These are phyloP conservation scores for Paraphoma chrysanthemicola DNA, from an alignment of 2,329 filamentous ascomycete species.

Conservation along the genomic window DNA sequence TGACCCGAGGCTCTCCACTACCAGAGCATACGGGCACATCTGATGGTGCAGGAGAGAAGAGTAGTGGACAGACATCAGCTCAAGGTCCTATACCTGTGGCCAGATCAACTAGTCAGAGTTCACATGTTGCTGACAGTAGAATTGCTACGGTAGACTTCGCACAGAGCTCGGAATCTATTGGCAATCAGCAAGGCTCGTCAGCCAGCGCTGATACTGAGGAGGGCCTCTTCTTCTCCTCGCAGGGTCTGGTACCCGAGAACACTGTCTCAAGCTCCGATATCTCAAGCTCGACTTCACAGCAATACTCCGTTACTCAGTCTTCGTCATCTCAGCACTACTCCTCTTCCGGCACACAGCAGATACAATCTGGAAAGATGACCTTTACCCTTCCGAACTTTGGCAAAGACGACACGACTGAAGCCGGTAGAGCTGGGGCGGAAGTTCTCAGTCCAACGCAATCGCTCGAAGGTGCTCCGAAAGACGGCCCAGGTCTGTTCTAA, in stretches of 20 bases:
- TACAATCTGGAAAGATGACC: slow-evolving; percentile 20
- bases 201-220: neutral
- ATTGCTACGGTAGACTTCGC: slow-evolving; percentile 3
- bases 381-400: slow-evolving; percentile 29
- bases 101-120: neutral
- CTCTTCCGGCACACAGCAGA: slow-evolving; percentile 7
- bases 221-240: slow-evolving; percentile 1
- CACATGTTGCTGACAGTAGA: neutral
- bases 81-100: neutral
- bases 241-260: neutral
- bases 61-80: slow-evolving; percentile 1
- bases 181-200: neutral
- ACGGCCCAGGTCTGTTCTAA: neutral
- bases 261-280: neutral
- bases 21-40: neutral
- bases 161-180: neutral
- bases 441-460: slow-evolving; percentile 18
- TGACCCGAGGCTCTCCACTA: neutral
- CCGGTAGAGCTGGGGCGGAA: slow-evolving; percentile 3
- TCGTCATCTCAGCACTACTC: slow-evolving; percentile 1
- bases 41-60: neutral
- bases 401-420: slow-evolving; percentile 2
- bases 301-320: slow-evolving; percentile 3
- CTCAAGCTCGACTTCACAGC: slow-evolving; percentile 1
- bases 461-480: neutral